Evolutionary conservation across 1,284 basidiomycete species (phyloP).

Genomic region (Porodaedalea pini): DNA sequence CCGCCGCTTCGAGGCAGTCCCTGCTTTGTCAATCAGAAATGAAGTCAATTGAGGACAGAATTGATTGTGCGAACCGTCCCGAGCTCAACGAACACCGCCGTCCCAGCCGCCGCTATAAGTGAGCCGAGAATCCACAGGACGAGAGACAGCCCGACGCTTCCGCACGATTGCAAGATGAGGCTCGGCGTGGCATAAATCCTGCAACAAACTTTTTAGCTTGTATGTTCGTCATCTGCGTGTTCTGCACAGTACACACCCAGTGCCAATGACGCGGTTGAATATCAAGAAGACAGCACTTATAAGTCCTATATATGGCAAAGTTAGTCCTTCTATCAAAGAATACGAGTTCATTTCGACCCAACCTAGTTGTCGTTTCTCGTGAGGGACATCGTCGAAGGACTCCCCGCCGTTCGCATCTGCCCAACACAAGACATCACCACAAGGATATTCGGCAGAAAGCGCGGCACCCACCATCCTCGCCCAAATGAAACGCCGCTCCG

Average conservation of each 20-base stretch:
- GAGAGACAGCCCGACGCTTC: slow-evolving; percentile 60
- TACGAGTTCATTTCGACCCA: neutral
- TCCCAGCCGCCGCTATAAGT: slow-evolving; percentile 57
- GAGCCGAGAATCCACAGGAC: slow-evolving; percentile 72
- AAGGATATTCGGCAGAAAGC: neutral
- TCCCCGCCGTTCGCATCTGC: slow-evolving; percentile 1
- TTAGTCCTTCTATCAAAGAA: neutral
- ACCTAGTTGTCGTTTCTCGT: slow-evolving; percentile 27
- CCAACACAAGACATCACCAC: neutral
- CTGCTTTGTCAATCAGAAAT: slow-evolving; percentile 31
- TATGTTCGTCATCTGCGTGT: neutral
- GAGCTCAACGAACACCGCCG: slow-evolving; percentile 69
- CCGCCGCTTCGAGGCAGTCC: slow-evolving; percentile 59
- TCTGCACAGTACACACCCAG: slow-evolving; percentile 45
- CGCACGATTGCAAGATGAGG: slow-evolving; percentile 60
- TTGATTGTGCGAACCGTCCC: slow-evolving; percentile 52
- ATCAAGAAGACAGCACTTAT: slow-evolving; percentile 65
- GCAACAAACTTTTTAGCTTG: neutral
- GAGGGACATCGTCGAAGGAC: slow-evolving; percentile 27
- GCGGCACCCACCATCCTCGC: slow-evolving; percentile 1
- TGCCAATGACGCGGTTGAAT: slow-evolving; percentile 78
- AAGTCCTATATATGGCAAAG: slow-evolving; percentile 35
- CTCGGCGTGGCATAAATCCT: slow-evolving; percentile 77
- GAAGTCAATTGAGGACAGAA: neutral
- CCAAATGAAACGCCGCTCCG: slow-evolving; percentile 3